Percentiles rank a stretch among this genome's conserved stretches.
Conservation (phyloP, 176 grass and related monocot species). For the Raddia distichophylla region DNA sequence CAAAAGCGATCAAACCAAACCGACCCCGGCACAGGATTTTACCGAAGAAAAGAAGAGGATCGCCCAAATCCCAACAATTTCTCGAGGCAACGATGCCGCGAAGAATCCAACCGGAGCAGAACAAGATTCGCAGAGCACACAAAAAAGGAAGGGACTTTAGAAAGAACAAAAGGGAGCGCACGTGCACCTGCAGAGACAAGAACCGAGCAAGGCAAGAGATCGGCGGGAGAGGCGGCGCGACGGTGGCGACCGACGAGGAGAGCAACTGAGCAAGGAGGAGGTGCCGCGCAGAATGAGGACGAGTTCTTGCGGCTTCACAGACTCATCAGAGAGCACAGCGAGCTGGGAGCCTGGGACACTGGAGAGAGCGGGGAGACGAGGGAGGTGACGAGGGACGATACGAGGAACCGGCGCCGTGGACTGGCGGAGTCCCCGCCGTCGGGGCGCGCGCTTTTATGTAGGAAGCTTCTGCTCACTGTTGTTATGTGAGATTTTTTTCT, state of each 20-base stretch:
- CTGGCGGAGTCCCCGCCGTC: conserved; percentile 8
- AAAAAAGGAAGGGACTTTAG: neutral
- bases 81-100: neutral
- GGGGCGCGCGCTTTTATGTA: conserved; percentile 32
- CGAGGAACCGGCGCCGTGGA: conserved; percentile 17
- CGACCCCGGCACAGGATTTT: neutral
- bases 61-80: neutral
- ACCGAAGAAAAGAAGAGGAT: neutral
- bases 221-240: neutral
- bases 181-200: neutral
- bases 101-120: neutral
- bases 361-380: neutral
- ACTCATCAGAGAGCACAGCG: too few relatives aligned
- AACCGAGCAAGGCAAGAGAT: neutral
- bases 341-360: too few relatives aligned
- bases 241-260: too few relatives aligned
- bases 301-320: neutral
- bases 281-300: neutral
- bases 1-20: neutral
- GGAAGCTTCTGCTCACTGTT: neutral
- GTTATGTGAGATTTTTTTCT: too few relatives aligned
- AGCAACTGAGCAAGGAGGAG: neutral
- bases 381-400: neutral
- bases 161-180: neutral
- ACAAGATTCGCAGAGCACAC: neutral